Evolutionary conservation across 352 stramenopile genomes (phyloP), one percentile per base, ranked within the genome.

Genomic region (Phytophthora tubulina): DNA sequence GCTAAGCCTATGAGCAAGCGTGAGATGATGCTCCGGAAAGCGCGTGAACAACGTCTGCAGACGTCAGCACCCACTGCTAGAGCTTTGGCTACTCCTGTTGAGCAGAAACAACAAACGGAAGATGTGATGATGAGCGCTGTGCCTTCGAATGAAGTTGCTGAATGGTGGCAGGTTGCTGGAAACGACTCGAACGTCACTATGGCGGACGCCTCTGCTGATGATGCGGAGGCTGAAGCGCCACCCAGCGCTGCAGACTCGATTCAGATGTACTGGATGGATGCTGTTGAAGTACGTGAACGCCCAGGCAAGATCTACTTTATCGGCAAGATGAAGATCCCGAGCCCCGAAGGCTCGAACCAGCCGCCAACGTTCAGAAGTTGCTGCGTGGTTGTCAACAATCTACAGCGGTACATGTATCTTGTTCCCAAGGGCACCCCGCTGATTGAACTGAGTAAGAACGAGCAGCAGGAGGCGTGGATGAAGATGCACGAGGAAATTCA

Each of bases 221-320:
- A 75, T 9, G 44, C 59, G 0, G 81, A 90, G 9, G 15, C 64
- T 11, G 77, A 85, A 41, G 61, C 73, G 15, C 69, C 81, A 17
- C 50, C 79, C 1, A 73, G 58, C 0, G 72, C 89, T 9, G 75
- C 73, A 44, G 89, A 93, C 52, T 83, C 91, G 55, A 79, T 99
- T 15, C 90, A 96, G 70, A 93, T 99, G 80, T 99, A 97, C 80
- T 99, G 97, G 95, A 95, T 99, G 56, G 98, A 99, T 80, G 96
- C 96, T 0, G 88, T 96, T 17, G 98, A 99, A 89, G 90, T 98
- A 27, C 93, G 98, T 5, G 88, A 96, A 27, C 88, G 88, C 13
- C 93, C 92, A 27, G 98, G 98, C 13, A 96, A 97, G 52, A 89
- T 99, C 52, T 99, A 98, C 75, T 68, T 99, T 6, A 99, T 99